These are phyloP conservation scores for Argentina anserina DNA, from an alignment of 306 rosid genomes.

Conservation along the genomic window DNA sequence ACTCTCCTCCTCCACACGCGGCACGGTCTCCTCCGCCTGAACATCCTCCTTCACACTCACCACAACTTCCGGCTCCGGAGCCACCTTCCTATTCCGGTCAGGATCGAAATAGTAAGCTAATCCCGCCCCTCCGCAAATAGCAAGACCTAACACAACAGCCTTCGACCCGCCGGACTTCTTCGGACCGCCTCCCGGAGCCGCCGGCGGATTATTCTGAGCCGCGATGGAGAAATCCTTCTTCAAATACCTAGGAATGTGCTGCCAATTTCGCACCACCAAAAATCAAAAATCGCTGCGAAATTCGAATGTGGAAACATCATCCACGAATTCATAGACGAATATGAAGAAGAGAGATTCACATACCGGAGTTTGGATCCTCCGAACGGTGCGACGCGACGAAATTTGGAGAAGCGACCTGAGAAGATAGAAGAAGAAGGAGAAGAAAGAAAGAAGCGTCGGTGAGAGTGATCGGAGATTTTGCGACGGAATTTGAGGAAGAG, in stretches of 20 bases:
- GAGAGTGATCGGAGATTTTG: not conserved
- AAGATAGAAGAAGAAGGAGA: constrained; percentile 4
- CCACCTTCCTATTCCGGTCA: constrained; percentile 40
- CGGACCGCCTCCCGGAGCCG: constrained; percentile 42
- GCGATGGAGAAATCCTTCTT: constrained; percentile 57
- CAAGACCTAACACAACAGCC: constrained; percentile 49
- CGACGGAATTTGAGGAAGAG: not conserved
- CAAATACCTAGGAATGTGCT: constrained; percentile 45
- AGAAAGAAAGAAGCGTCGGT: not conserved
- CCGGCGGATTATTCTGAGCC: constrained; percentile 28
- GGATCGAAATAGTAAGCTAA: constrained; percentile 63
- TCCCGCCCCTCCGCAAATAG: constrained; percentile 60
- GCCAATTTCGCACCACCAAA: constrained; percentile 22
- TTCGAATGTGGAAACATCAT: not conserved
- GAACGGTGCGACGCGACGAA: constrained; percentile 47
- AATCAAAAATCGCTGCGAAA: constrained; percentile 28
- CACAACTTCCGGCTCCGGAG: constrained; percentile 17
- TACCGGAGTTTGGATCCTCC: constrained; percentile 60
- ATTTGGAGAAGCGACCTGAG: constrained; percentile 69
- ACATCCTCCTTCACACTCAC: constrained; percentile 9
- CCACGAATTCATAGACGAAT: not conserved
- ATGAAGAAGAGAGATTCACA: not conserved
- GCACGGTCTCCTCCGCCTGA: constrained; percentile 28
- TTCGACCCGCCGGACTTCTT: constrained; percentile 34
- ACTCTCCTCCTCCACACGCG: constrained; percentile 35